Evolutionary conservation across 805 yeast genomes (phyloP), one percentile per base, ranked within the genome.

Genomic region (Ogataea nakhonphanomensis): DNA sequence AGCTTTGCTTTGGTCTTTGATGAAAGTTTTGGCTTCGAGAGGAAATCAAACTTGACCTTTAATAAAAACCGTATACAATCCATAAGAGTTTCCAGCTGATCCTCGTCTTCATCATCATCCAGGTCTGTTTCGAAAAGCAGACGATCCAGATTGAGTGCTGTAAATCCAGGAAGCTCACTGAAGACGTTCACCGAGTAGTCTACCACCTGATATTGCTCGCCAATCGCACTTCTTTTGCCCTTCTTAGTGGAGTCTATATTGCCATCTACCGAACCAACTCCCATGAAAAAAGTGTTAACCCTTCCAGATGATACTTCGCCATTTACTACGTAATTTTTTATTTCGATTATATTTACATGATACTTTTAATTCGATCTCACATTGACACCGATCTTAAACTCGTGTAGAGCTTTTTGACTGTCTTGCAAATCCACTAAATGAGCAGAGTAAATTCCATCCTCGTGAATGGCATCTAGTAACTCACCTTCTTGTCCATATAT

Each of bases 371-470:
- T 46, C 20, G 20, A 17, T 17, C 20, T 17, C 25, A 55, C 41
- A 30, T 54, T 55, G 22, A 60, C 61, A 30, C 43, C 46, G 24
- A 59, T 30, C 9, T 49, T 23, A 14, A 49, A 39, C 8, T 45
- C 25, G 25, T 37, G 43, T 7, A 51, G 30, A 27, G 43, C 50
- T 15, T 50, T 44, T 3, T 43, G 51, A 14, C 51, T 43, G 17
- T 55, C 46, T 36, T 46, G 39, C n/a, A 44, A 14, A 25, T 48
- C 52, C 3, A 33, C 25, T 10, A 59, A 31, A 5, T 47, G 34
- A 2, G 49, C 48, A 10, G 41, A 39, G 38, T 57, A 61, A n/a
- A 37, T 37, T 24, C 65, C 65, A 5, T 49, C 25, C 12, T 39
- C 31, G 1, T 33, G 30, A 23, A 61, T 50, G 12, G 35, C 17